Conservation (phyloP, 2,329 filamentous ascomycete species). For the Neodidymelliopsis sp. region DNA sequence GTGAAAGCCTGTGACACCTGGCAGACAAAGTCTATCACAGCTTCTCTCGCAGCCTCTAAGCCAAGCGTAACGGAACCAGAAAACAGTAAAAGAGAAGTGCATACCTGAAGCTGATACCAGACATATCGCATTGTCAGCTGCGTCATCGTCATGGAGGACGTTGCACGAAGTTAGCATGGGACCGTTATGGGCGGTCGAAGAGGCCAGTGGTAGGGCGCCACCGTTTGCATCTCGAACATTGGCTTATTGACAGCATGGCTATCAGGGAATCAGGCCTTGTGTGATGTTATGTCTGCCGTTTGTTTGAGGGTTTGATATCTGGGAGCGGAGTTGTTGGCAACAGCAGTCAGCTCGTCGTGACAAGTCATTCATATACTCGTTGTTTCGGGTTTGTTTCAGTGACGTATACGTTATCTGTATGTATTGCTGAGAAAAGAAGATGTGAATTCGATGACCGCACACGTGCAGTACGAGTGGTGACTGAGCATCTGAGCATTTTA, state of each 20-base stretch:
- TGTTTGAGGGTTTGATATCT: no score
- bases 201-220: constrained; percentile 3
- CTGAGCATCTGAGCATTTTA: no score
- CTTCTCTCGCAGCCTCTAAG: constrained; percentile 4
- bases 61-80: constrained; percentile 2
- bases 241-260: constrained; percentile 12
- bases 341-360: no score
- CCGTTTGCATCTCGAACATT: constrained; percentile 1
- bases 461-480: no score
- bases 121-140: constrained; percentile 11
- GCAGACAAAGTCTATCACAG: not conserved
- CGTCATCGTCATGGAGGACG: constrained; percentile 8
- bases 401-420: no score
- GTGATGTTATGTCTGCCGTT: no score
- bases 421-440: no score
- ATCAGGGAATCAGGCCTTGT: no score
- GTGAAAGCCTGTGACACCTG: constrained; percentile 11
- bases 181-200: constrained; percentile 14
- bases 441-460: no score
- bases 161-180: constrained; percentile 17
- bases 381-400: no score
- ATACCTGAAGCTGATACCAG: constrained; percentile 6
- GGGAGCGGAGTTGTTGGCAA: no score
- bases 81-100: constrained; percentile 3
- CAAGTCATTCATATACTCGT: no score